These are phyloP conservation scores for Geotrichum cucujoidarum DNA, from an alignment of 1,139 yeast species.

Conservation along the genomic window DNA sequence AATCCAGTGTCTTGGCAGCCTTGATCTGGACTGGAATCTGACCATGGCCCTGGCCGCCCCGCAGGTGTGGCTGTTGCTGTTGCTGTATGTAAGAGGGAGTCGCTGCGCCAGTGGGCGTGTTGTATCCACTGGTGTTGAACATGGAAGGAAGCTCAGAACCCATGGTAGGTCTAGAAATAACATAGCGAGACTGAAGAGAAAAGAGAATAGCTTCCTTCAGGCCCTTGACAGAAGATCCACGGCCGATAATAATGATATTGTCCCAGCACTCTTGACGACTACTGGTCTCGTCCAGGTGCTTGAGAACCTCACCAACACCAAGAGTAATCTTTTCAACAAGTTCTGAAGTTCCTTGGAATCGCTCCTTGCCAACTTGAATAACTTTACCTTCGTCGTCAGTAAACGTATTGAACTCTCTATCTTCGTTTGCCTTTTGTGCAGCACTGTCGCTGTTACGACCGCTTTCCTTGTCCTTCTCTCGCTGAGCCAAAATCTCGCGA, in stretches of 20 bases:
- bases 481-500: constrained; percentile 57
- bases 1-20: constrained; percentile 73
- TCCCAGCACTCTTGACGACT: constrained; percentile 86
- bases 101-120: constrained; percentile 31
- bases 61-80: constrained; percentile 24
- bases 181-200: constrained; percentile 54
- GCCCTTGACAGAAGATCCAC: constrained; percentile 69
- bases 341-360: constrained; percentile 71
- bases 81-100: constrained; percentile 26
- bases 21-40: constrained; percentile 78
- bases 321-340: constrained; percentile 53
- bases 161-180: constrained; percentile 41
- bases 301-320: constrained; percentile 51
- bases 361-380: constrained; percentile 71
- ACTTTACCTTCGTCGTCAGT: constrained; percentile 52
- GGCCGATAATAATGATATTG: constrained; percentile 72
- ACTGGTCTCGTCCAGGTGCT: constrained; percentile 57
- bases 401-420: constrained; percentile 57
- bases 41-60: constrained; percentile 34
- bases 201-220: constrained; percentile 65
- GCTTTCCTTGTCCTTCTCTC: constrained; percentile 43
- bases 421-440: constrained; percentile 40
- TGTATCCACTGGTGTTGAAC: constrained; percentile 35
- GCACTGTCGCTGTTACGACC: constrained; percentile 24
- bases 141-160: constrained; percentile 39